phyloP scores from a whole-genome alignment of 2,329 filamentous ascomycete genomes.

The Clonostachys byssicola region DNA sequence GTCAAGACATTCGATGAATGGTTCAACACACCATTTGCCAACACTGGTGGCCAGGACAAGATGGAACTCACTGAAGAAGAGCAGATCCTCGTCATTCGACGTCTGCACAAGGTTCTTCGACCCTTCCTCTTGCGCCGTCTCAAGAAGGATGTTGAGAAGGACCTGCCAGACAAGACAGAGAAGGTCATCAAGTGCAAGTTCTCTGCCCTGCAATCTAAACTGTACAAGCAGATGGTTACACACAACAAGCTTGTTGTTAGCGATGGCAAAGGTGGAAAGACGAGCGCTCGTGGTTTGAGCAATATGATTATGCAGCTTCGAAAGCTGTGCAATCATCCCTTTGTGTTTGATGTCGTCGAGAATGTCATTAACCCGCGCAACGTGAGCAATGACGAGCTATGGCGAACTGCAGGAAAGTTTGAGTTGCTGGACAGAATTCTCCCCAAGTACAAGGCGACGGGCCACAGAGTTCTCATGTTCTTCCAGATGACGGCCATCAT shows the following conservation, averaged over 20 bases:
- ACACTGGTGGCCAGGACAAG: constrained; percentile 95
- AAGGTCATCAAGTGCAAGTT: constrained; percentile 99
- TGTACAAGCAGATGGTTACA: constrained; percentile 96
- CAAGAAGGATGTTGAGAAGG: constrained; percentile 99
- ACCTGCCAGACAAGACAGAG: constrained; percentile 97
- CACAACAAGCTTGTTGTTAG: constrained; percentile 93
- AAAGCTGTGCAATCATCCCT: constrained; percentile 98
- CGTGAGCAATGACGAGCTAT: constrained; percentile 87
- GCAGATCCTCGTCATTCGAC: constrained; percentile 94
- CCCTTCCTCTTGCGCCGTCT: constrained; percentile 97
- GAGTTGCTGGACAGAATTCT: constrained; percentile 89
- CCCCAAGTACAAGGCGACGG: constrained; percentile 87
- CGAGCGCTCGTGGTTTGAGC: constrained; percentile 87
- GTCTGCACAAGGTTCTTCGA: constrained; percentile 94
- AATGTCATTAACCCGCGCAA: constrained; percentile 93
- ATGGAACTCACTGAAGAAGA: constrained; percentile 99
- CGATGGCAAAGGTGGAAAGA: constrained; percentile 93
- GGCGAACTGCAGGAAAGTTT: constrained; percentile 96
- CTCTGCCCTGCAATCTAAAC: constrained; percentile 84
- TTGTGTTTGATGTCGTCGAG: constrained; percentile 97
- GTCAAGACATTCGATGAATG: constrained; percentile 98
- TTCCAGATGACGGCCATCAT: constrained; percentile 99
- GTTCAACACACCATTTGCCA: constrained; percentile 99
- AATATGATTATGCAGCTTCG: constrained; percentile 99
- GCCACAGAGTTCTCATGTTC: constrained; percentile 98